Evolutionary conservation across 371 early-diverging fungal genomes (phyloP).

Genomic region (Fennellomyces sp.): DNA sequence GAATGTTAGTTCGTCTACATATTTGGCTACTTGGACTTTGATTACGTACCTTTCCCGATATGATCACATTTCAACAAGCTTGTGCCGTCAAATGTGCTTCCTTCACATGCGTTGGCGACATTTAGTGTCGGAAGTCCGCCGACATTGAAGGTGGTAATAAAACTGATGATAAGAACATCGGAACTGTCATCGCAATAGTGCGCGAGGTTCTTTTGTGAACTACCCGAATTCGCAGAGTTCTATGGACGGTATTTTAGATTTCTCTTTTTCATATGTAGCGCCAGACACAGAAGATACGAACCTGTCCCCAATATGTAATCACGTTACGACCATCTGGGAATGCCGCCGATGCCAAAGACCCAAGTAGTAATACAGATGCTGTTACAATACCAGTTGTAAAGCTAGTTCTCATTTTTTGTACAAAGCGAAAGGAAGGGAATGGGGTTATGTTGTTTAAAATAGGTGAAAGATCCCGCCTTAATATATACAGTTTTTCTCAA

Average conservation of each 20-base stretch:
- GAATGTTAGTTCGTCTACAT: not conserved
- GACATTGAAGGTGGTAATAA: conserved; percentile 20
- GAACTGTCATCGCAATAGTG: conserved; percentile 23
- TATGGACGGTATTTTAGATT: not conserved
- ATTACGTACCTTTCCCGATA: conserved; percentile 33
- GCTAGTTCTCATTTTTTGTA: not conserved
- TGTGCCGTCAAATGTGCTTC: conserved; percentile 20
- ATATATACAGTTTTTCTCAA: not conserved
- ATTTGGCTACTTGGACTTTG: not conserved
- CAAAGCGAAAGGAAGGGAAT: not conserved
- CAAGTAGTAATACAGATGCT: not conserved
- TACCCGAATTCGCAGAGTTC: conserved; percentile 16
- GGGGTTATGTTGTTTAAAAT: not conserved
- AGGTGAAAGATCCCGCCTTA: not conserved
- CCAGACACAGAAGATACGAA: no score
- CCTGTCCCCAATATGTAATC: conserved; percentile 21
- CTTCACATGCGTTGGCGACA: conserved; percentile 22
- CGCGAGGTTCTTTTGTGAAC: conserved; percentile 16
- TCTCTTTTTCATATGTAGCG: not conserved
- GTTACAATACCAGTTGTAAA: not conserved
- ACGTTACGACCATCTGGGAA: conserved; percentile 9
- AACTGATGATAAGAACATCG: conserved; percentile 25
- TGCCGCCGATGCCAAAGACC: conserved; percentile 2
- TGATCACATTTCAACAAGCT: conserved; percentile 53
- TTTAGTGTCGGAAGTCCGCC: conserved; percentile 20